A percentile compares a stretch with the other conserved stretches of the same genome.
Evolutionary conservation across 768 basidiomycete species (phyloP).

Genomic region (Rhodocollybia butyracea): DNA sequence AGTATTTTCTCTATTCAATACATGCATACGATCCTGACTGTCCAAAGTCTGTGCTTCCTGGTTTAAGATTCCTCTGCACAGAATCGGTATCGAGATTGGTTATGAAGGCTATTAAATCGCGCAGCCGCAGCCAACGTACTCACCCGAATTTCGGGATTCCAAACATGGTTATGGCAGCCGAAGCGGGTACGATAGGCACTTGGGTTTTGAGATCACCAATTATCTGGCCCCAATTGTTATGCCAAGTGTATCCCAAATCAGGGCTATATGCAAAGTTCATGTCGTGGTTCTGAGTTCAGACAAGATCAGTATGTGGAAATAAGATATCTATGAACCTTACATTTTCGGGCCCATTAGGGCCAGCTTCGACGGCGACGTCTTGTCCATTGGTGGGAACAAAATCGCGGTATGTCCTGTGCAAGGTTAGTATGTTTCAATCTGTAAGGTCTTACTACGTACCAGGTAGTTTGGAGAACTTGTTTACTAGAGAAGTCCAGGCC

Average conservation of each 20-base stretch:
- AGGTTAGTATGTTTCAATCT: background rate
- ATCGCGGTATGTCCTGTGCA: slow-evolving; percentile 34
- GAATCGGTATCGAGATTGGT: background rate
- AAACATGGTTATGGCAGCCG: slow-evolving; percentile 31
- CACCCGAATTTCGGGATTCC: slow-evolving; percentile 34
- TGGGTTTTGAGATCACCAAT: slow-evolving; percentile 22
- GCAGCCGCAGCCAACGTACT: too few species aligned
- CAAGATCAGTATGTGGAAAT: background rate
- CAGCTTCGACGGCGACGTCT: slow-evolving; percentile 34
- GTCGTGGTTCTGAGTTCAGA: slow-evolving; percentile 31
- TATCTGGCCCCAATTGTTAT: slow-evolving; percentile 32
- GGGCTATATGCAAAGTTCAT: slow-evolving; percentile 28
- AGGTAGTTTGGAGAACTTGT: slow-evolving; percentile 19
- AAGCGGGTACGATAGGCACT: slow-evolving; percentile 27
- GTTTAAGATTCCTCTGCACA: slow-evolving; percentile 26
- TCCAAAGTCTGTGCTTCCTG: slow-evolving; percentile 31
- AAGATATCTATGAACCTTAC: slow-evolving; percentile 14
- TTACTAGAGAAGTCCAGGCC: slow-evolving; percentile 28
- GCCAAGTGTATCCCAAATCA: slow-evolving; percentile 28
- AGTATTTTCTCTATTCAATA: slow-evolving; percentile 33
- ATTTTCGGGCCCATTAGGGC: slow-evolving; percentile 36
- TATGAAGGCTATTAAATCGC: too few species aligned
- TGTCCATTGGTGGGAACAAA: slow-evolving; percentile 35
- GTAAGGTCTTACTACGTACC: slow-evolving; percentile 14
- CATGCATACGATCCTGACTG: slow-evolving; percentile 24